Evolutionary conservation across 371 early-diverging fungal species (phyloP), one percentile per base, ranked within the genome.

Genomic region (Syncephalastrum racemosum): DNA sequence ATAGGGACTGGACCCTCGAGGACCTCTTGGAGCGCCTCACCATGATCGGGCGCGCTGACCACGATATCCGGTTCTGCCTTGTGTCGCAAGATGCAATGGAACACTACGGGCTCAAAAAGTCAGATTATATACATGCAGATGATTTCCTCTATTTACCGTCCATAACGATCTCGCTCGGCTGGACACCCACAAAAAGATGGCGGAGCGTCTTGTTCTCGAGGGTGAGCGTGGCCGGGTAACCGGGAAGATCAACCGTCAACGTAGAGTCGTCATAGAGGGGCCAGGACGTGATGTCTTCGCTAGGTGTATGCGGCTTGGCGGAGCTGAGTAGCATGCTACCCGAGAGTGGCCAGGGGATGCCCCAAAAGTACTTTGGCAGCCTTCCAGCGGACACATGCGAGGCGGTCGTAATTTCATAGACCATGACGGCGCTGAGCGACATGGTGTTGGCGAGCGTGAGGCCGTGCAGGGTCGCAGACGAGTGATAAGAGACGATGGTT

Each of bases 131-230:
- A 31, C 6, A 31, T 31, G 10, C 36, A 31, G 6, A 12, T 2
- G 10, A 8, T 31, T 13, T 19, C 13, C 25, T 23, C 19, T 57
- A 22, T 52, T 54, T 66, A 76, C 73, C 67, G 54, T 70, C 71
- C 40, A 78, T 50, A 3, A 78, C 79, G 2, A 78, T 57, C 62
- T 78, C 79, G 6, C 60, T 50, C 8, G 56, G 18, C 4, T 45
- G 51, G 0, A 78, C 71, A 24, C 73, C 73, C 24, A 65, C 66
- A 67, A 78, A 78, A 6, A 72, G 40, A 3, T 61, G 56, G 14
- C 79, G 66, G 6, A 75, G 24, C 20, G 62, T 67, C 13, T 61
- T 54, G 24, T 75, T 78, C 3, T 67, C 60, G 13, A 54, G 16
- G 23, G 55, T 57, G 60, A 68, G 40, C 6, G 58, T 50, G 4